phyloP scores from a whole-genome alignment of 768 basidiomycete genomes.

The Russula lepida region DNA sequence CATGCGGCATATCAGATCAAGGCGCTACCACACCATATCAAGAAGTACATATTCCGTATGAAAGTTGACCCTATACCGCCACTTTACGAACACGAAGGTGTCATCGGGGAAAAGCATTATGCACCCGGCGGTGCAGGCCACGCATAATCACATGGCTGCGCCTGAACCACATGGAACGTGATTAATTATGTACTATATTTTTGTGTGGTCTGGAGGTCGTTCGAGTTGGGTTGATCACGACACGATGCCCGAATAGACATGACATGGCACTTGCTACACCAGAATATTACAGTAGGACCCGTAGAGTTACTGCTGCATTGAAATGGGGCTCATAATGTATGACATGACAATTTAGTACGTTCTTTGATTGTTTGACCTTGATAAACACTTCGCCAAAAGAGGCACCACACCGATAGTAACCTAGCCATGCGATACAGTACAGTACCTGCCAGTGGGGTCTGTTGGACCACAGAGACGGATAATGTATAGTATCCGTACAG shows the following conservation, averaged over 20 bases:
- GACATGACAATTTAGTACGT: too few relatives aligned
- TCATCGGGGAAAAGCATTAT: slow-evolving; percentile 30
- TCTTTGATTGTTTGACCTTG: too few relatives aligned
- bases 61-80: slow-evolving; percentile 36
- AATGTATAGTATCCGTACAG: too few relatives aligned
- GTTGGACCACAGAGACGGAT: too few relatives aligned
- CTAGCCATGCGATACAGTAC: too few relatives aligned
- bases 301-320: too few relatives aligned
- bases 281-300: background rate
- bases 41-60: slow-evolving; percentile 43
- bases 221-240: background rate
- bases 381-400: too few relatives aligned
- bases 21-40: slow-evolving; percentile 45
- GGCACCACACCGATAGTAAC: too few relatives aligned
- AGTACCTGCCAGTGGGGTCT: too few relatives aligned
- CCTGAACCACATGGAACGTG: background rate
- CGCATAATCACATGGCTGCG: background rate
- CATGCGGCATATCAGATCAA: slow-evolving; percentile 56
- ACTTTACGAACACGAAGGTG: slow-evolving; percentile 39
- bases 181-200: background rate
- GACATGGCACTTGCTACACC: too few relatives aligned
- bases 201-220: too few relatives aligned
- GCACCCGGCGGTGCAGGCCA: slow-evolving; percentile 24
- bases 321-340: too few relatives aligned
- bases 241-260: background rate